Conservation (phyloP, 176 grass and related monocot genomes). For the Carex cristatella region DNA sequence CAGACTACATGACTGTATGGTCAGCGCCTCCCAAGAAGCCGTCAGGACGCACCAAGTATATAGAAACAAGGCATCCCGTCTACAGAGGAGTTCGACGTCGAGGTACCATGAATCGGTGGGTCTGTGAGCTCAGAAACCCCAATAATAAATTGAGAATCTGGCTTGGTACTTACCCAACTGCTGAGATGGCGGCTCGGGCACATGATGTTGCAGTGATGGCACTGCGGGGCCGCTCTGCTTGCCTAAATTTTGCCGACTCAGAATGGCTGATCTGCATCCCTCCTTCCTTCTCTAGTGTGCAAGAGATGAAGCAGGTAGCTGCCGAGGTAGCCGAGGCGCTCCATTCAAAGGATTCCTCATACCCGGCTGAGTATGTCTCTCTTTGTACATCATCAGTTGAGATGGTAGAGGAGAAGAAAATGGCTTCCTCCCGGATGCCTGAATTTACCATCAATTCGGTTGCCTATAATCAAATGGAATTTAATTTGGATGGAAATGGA, state of each 20-base stretch:
- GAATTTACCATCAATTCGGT: background rate
- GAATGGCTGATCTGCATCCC: conserved; percentile 40
- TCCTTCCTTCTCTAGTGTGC: conserved; percentile 15
- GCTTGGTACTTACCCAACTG: conserved; percentile 65
- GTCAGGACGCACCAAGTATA: too few species aligned
- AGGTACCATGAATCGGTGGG: conserved; percentile 44
- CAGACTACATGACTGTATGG: too few species aligned
- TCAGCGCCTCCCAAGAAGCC: too few species aligned
- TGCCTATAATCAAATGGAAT: conserved; percentile 15
- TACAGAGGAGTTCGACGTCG: conserved; percentile 65
- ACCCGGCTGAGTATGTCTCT: background rate
- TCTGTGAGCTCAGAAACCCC: conserved; percentile 68
- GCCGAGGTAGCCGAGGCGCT: conserved; percentile 36
- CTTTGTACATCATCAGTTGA: background rate
- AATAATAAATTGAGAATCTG: conserved; percentile 48
- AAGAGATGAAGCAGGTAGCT: conserved; percentile 30
- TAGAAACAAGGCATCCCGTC: conserved; percentile 45
- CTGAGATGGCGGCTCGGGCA: conserved; percentile 57
- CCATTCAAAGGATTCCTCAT: background rate
- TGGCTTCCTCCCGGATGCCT: background rate
- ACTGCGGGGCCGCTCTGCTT: conserved; percentile 15
- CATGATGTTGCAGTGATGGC: conserved; percentile 54
- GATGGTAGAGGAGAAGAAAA: background rate
- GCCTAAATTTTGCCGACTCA: conserved; percentile 65
- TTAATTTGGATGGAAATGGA: conserved; percentile 10